Conservation (phyloP, 2,329 filamentous ascomycete species). For the Elsinoe ampelina region DNA sequence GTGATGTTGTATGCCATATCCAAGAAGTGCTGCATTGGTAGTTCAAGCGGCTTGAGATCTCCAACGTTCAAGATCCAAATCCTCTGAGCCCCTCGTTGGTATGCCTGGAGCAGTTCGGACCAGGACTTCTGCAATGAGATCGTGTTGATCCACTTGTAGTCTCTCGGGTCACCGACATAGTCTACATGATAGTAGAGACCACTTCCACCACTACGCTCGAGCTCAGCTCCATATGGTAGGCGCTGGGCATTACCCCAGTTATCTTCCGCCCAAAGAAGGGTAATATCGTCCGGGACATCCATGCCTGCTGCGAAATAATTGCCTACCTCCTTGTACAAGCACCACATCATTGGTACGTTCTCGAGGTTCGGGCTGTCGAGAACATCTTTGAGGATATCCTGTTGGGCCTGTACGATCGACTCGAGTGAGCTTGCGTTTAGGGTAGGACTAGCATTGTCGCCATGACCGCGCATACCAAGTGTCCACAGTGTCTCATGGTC, state of each 20-base stretch:
- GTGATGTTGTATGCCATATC: slow-evolving; percentile 58
- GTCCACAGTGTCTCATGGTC: slow-evolving; percentile 60
- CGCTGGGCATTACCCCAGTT: slow-evolving; percentile 58
- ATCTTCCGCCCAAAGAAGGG: slow-evolving; percentile 60
- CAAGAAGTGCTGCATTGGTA: slow-evolving; percentile 58
- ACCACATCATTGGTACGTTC: slow-evolving; percentile 60
- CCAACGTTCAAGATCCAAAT: slow-evolving; percentile 62
- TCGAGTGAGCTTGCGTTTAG: slow-evolving; percentile 52
- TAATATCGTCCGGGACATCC: slow-evolving; percentile 55
- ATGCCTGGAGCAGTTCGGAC: slow-evolving; percentile 56
- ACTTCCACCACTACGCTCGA: slow-evolving; percentile 49
- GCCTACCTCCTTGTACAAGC: slow-evolving; percentile 65
- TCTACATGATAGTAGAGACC: slow-evolving; percentile 60
- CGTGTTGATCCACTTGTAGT: slow-evolving; percentile 53
- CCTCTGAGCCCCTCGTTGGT: slow-evolving; percentile 47
- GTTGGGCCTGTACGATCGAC: slow-evolving; percentile 51
- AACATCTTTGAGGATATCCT: slow-evolving; percentile 48
- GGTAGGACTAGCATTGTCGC: slow-evolving; percentile 53
- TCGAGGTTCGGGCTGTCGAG: slow-evolving; percentile 42
- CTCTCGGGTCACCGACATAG: slow-evolving; percentile 48
- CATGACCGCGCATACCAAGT: slow-evolving; percentile 58
- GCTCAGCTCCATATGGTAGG: slow-evolving; percentile 52
- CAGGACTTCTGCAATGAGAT: slow-evolving; percentile 56
- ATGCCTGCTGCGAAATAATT: slow-evolving; percentile 58
- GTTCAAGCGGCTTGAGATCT: slow-evolving; percentile 56